These are phyloP conservation scores for Pseudoscleropodium purum DNA, from an alignment of 225 moss, liverwort and hornwort genomes.

Conservation along the genomic window DNA sequence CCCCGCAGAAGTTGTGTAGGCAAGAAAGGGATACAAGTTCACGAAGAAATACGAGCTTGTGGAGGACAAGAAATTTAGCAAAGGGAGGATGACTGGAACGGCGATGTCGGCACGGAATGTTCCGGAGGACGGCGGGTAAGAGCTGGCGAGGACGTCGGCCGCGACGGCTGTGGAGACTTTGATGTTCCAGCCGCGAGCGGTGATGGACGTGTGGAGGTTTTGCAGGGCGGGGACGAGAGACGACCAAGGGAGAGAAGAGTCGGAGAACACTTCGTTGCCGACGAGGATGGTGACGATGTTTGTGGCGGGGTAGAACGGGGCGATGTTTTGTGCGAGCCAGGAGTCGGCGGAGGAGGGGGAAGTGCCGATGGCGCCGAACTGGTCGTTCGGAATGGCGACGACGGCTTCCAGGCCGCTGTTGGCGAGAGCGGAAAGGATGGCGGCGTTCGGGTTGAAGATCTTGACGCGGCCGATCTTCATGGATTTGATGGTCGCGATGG, in stretches of 20 bases:
- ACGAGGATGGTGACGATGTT: constrained; percentile 41
- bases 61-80: constrained; percentile 17
- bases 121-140: constrained; percentile 38
- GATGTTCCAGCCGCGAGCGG: constrained; percentile 22
- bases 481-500: constrained; percentile 24
- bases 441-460: constrained; percentile 54
- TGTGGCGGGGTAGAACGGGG: constrained; percentile 25
- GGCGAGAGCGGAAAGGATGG: constrained; percentile 36
- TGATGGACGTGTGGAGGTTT: constrained; percentile 26
- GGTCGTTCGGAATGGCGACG: constrained; percentile 43
- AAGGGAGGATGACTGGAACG: constrained; percentile 18
- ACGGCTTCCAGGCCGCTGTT: constrained; percentile 45
- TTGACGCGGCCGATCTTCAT: constrained; percentile 64
- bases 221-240: constrained; percentile 39
- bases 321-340: constrained; percentile 32
- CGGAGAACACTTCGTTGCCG: constrained; percentile 40
- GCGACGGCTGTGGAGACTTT: constrained; percentile 46
- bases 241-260: constrained; percentile 24
- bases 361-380: constrained; percentile 31
- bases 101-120: constrained; percentile 36
- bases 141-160: constrained; percentile 33
- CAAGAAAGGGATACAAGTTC: constrained; percentile 37
- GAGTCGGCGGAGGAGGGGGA: constrained; percentile 19
- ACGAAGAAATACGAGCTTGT: constrained; percentile 35
- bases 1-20: constrained; percentile 23